These are phyloP conservation scores for Gryganskiella cystojenkinii DNA, from an alignment of 192 early-diverging fungal genomes.

Conservation along the genomic window DNA sequence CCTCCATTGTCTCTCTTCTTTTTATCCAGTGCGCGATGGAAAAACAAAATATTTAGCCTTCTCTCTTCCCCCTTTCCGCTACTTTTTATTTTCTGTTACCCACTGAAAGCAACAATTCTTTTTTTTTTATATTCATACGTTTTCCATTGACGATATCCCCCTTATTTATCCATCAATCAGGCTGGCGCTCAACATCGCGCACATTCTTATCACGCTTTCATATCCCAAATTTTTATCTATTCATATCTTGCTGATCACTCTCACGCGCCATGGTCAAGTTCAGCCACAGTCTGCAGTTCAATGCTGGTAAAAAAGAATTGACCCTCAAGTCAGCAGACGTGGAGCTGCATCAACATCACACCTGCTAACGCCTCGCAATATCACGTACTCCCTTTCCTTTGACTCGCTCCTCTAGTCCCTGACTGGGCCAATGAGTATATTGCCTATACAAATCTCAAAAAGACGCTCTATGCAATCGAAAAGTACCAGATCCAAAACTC, in stretches of 20 bases:
- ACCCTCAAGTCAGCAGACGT: too few species aligned
- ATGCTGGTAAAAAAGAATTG: conserved; percentile 54
- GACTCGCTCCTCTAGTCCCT: conserved; percentile 58
- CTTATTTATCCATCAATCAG: neutral
- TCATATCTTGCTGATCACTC: too few species aligned
- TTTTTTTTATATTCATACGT: neutral
- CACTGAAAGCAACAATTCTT: neutral
- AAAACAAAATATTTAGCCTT: neutral
- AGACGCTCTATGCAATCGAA: conserved; percentile 81
- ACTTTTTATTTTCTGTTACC: neutral
- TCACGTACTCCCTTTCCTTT: neutral
- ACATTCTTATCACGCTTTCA: neutral
- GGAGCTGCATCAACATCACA: too few species aligned
- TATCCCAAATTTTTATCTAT: neutral
- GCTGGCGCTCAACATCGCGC: neutral
- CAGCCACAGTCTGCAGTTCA: conserved; percentile 80
- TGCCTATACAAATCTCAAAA: conserved; percentile 82
- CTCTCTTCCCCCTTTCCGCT: neutral
- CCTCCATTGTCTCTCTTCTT: too few species aligned
- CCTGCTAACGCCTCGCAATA: neutral
- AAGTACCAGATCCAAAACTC: conserved; percentile 52
- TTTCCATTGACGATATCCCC: neutral
- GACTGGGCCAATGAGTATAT: conserved; percentile 83
- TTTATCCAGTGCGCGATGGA: neutral
- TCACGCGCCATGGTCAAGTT: conserved; percentile 75